Conservation (phyloP, 352 stramenopile genomes). For the Globisporangium recalcitrans region DNA sequence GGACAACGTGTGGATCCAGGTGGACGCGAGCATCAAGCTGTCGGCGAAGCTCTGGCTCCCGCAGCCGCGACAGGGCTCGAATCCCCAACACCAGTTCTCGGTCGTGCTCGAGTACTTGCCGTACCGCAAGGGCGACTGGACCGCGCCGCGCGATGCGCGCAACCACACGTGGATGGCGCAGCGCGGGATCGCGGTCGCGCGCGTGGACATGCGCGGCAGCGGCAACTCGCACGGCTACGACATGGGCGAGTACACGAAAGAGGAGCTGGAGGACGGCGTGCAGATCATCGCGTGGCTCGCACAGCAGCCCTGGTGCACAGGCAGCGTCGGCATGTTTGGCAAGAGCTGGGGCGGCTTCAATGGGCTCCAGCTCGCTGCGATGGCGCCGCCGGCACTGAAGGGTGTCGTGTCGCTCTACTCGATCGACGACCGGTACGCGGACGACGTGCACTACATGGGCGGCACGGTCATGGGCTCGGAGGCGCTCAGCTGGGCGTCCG, state of each 20-base stretch:
- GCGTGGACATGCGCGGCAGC: slow-evolving; percentile 44
- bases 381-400: slow-evolving; percentile 31
- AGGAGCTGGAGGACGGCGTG: slow-evolving; percentile 43
- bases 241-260: slow-evolving; percentile 35
- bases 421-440: slow-evolving; percentile 47
- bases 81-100: slow-evolving; percentile 22
- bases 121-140: slow-evolving; percentile 51
- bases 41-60: slow-evolving; percentile 37
- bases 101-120: slow-evolving; percentile 53
- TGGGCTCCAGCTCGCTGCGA: slow-evolving; percentile 38
- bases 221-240: slow-evolving; percentile 43
- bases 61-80: not conserved
- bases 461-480: slow-evolving; percentile 40
- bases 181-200: slow-evolving; percentile 36
- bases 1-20: slow-evolving; percentile 41
- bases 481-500: slow-evolving; percentile 43
- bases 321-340: slow-evolving; percentile 36
- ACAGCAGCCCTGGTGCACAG: slow-evolving; percentile 35
- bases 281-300: slow-evolving; percentile 43
- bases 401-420: slow-evolving; percentile 49
- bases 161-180: slow-evolving; percentile 50
- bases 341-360: slow-evolving; percentile 59
- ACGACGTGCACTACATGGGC: slow-evolving; percentile 49
- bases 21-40: slow-evolving; percentile 20
- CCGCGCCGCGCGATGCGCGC: slow-evolving; percentile 29